A percentile compares a stretch with the other conserved stretches of the same genome.
These are phyloP conservation scores for Naegleria gruberi DNA, from an alignment of 208 protist species.

Conservation along the genomic window DNA sequence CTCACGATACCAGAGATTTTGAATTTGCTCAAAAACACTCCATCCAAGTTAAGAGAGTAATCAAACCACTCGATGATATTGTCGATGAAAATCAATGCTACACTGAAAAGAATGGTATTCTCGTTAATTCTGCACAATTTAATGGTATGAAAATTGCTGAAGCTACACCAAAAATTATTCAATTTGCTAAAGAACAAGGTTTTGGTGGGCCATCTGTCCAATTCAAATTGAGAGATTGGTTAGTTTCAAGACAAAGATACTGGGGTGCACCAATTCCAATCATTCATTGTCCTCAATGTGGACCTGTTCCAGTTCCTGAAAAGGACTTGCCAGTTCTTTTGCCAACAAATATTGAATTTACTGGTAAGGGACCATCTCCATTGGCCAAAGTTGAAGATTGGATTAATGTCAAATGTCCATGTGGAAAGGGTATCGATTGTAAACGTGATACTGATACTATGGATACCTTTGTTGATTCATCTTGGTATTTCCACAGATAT, in stretches of 20 bases:
- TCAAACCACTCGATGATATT: constrained; percentile 28
- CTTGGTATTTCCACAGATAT: constrained; percentile 72
- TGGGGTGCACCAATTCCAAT: constrained; percentile 56
- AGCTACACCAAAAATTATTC: not conserved
- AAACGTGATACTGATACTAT: constrained; percentile 70
- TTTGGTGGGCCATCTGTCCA: not conserved
- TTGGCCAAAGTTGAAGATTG: constrained; percentile 14
- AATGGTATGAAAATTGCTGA: constrained; percentile 23
- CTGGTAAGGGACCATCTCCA: not conserved
- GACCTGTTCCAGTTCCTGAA: constrained; percentile 9
- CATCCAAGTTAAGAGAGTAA: not conserved
- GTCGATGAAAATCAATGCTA: not conserved
- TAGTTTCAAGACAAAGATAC: constrained; percentile 63
- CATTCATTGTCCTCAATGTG: constrained; percentile 42
- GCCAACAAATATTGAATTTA: not conserved
- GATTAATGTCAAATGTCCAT: constrained; percentile 24
- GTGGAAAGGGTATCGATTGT: constrained; percentile 27
- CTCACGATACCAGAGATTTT: constrained; percentile 57
- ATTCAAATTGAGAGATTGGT: constrained; percentile 63
- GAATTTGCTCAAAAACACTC: constrained; percentile 45
- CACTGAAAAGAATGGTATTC: not conserved
- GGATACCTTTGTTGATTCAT: constrained; percentile 76
- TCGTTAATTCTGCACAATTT: constrained; percentile 25
- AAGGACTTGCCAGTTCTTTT: not conserved
- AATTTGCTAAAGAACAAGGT: not conserved